Evolutionary conservation across 2,329 filamentous ascomycete genomes (phyloP), one percentile per base, ranked within the genome.

Genomic region (Esteya vermicola): DNA sequence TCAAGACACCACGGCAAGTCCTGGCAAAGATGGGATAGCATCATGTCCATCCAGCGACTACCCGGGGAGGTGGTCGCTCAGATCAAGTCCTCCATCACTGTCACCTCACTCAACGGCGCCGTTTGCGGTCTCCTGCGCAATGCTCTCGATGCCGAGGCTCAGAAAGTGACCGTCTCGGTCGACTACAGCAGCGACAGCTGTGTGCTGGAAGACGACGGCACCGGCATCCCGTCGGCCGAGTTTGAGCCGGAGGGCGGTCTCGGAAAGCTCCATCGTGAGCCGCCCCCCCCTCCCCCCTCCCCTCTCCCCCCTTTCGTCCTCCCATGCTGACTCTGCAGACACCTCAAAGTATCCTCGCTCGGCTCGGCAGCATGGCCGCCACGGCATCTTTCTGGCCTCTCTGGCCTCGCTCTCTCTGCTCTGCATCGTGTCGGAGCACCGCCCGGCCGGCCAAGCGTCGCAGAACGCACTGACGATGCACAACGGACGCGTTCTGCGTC

Each of bases 71-170:
- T 82, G 42, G 68, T 77, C 50, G 74, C 80, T 36, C 84, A 86
- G 55, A 80, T 98, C 61, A 83, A 80, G 54, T 94, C 89, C 1
- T 93, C 89, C 0, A 75, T 76, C n/a, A 67, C 72, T 41, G 80
- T 96, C 49, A 81, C 77, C 2, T 81, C 77, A 33, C 64, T 96
- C 25, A 80, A 79, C 49, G 71, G 63, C 21, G 85, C 83, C 5
- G 63, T 84, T 13, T 64, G 75, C 41, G 83, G 81, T 34, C 68
- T 96, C 9, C 50, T 93, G 21, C 76, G 81, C 55, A 98, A 98
- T 56, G 75, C 85, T 1, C 66, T 98, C 12, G 91, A 98, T 62
- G 85, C 86, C 4, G 62, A 64, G 34, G 79, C 88, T 14, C 69
- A 65, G 26, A 81, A 69, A 41, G 61, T 95, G 45, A 72, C 72